phyloP scores from a whole-genome alignment of 176 grass and related monocot species.

The Paspalum notatum region DNA sequence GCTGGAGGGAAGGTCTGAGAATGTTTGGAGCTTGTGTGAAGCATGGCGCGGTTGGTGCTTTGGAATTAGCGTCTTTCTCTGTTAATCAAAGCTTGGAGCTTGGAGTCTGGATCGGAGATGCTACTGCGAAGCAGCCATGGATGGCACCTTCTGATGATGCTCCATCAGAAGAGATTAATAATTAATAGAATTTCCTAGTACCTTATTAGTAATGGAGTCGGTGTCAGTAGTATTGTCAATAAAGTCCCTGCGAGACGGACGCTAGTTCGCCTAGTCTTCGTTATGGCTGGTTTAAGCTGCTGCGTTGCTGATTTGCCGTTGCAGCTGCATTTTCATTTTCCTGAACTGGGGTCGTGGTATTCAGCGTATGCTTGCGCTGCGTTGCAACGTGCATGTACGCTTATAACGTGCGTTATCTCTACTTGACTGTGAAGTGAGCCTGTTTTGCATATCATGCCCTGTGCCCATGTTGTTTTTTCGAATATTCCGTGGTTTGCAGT shows the following conservation, averaged over 20 bases:
- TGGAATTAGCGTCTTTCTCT: constrained; percentile 16
- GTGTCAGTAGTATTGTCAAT: constrained; percentile 5
- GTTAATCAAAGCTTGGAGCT: not conserved
- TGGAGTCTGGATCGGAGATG: too few relatives aligned
- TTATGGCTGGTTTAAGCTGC: not conserved
- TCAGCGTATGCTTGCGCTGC: not conserved
- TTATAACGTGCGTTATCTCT: not conserved
- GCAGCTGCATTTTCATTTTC: not conserved
- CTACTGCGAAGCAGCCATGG: not conserved
- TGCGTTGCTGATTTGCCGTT: not conserved
- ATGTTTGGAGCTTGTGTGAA: not conserved
- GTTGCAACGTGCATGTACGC: not conserved
- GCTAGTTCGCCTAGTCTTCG: not conserved
- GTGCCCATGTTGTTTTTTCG: not conserved
- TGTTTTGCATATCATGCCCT: not conserved
- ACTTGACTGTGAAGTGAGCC: not conserved
- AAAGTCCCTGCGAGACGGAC: not conserved
- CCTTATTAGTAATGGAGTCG: not conserved
- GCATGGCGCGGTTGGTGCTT: not conserved
- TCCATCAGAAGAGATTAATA: constrained; percentile 4
- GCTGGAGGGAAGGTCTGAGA: constrained; percentile 14
- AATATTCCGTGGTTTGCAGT: not conserved
- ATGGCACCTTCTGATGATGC: constrained; percentile 14
- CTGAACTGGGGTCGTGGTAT: not conserved
- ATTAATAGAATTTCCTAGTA: not conserved